Conservation (phyloP, 164 flowering plant genomes). For the Tetrastigma voinierianum region DNA sequence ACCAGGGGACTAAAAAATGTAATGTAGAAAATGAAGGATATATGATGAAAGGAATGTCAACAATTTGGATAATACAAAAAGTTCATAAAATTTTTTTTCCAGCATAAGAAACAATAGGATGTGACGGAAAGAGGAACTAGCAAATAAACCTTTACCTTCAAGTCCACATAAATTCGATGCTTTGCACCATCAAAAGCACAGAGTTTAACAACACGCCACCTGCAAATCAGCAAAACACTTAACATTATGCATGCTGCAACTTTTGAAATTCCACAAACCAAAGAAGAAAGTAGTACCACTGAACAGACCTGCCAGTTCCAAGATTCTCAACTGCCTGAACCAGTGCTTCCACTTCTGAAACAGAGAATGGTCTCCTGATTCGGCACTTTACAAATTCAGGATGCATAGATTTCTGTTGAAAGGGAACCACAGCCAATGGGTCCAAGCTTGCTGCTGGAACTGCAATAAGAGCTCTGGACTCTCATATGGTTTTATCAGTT, state of each 20-base stretch:
- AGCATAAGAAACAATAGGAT: no score
- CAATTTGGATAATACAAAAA: no score
- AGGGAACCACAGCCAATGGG: slow-evolving; percentile 36
- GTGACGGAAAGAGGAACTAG: neutral
- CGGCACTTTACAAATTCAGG: slow-evolving; percentile 7
- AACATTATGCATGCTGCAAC: neutral
- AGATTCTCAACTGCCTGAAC: slow-evolving; percentile 13
- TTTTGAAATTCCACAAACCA: neutral
- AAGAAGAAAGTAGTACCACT: neutral
- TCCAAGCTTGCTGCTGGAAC: slow-evolving; percentile 46
- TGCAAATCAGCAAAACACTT: neutral
- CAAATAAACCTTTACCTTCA: neutral
- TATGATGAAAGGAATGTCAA: no score
- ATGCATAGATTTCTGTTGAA: neutral
- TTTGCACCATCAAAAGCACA: slow-evolving; percentile 5
- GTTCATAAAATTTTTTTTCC: no score
- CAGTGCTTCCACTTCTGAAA: slow-evolving; percentile 12
- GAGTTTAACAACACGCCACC: slow-evolving; percentile 6
- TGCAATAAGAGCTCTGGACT: slow-evolving; percentile 64
- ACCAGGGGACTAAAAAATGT: no score
- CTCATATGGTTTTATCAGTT: slow-evolving; percentile 30
- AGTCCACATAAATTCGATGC: slow-evolving; percentile 7
- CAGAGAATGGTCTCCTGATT: slow-evolving; percentile 8
- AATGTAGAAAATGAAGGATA: no score
- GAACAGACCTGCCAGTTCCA: slow-evolving; percentile 8